Conservation (phyloP, 352 stramenopile genomes). For the Stephanocyclus meneghinianus region DNA sequence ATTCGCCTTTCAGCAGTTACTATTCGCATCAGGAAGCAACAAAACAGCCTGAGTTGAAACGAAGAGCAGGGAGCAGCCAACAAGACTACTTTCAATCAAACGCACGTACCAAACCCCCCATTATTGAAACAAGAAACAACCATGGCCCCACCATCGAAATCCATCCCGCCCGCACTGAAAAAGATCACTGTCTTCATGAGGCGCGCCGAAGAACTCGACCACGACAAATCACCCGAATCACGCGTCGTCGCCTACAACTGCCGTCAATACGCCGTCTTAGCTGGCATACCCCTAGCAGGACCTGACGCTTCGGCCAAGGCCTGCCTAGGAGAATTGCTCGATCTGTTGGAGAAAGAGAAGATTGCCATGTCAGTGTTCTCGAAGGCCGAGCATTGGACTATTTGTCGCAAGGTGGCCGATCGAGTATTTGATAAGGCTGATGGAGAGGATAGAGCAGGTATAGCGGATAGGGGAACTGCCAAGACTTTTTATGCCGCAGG, state of each 20-base stretch:
- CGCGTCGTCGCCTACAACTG: conserved; percentile 94
- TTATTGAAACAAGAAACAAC: neutral
- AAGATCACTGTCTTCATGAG: conserved; percentile 90
- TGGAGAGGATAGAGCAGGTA: conserved; percentile 89
- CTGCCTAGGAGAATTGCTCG: conserved; percentile 89
- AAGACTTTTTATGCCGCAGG: conserved; percentile 94
- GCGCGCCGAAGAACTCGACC: conserved; percentile 93
- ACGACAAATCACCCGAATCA: conserved; percentile 88
- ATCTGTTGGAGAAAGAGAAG: conserved; percentile 90
- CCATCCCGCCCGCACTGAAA: conserved; percentile 90
- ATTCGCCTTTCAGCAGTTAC: too few relatives aligned
- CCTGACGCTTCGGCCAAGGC: conserved; percentile 85
- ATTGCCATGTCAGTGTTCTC: conserved; percentile 87
- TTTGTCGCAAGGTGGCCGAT: conserved; percentile 69
- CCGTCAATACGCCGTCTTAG: conserved; percentile 82
- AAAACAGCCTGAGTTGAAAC: too few relatives aligned
- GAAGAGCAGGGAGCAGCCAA: neutral
- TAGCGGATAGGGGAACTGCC: conserved; percentile 91
- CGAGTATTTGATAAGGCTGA: conserved; percentile 94
- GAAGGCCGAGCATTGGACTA: conserved; percentile 88
- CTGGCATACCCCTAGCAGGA: conserved; percentile 82
- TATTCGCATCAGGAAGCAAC: too few relatives aligned
- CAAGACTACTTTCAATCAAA: neutral
- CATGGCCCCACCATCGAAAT: conserved; percentile 17
- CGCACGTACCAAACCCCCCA: neutral